Conservation (phyloP, 2,329 filamentous ascomycete species). For the Penicillium sp. region DNA sequence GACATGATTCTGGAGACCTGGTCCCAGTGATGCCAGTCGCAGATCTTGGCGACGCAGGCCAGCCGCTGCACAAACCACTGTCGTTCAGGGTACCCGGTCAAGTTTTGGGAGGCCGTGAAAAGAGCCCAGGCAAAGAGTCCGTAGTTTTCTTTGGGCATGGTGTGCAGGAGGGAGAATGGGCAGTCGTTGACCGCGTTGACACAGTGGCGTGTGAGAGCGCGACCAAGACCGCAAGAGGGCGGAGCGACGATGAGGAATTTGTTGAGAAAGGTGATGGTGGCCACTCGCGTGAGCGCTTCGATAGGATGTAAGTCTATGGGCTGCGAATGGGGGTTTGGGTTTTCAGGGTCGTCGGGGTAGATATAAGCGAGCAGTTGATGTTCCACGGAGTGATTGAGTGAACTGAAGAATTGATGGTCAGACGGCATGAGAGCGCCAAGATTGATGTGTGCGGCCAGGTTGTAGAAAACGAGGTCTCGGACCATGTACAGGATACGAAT, state of each 20-base stretch:
- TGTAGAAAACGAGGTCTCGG: constrained; percentile 30
- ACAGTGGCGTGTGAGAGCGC: constrained; percentile 29
- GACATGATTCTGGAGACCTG: constrained; percentile 22
- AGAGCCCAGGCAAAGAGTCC: constrained; percentile 28
- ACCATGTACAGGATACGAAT: constrained; percentile 22
- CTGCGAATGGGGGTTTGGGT: not conserved
- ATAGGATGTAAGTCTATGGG: constrained; percentile 19
- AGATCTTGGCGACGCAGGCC: constrained; percentile 19
- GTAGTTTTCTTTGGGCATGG: constrained; percentile 15
- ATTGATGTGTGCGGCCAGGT: constrained; percentile 21
- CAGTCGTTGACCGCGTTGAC: constrained; percentile 18
- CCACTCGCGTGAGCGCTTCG: constrained; percentile 27
- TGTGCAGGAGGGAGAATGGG: constrained; percentile 11
- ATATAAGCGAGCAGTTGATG: constrained; percentile 36
- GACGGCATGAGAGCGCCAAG: constrained; percentile 14
- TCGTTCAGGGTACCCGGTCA: constrained; percentile 23
- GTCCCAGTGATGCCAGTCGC: constrained; percentile 27
- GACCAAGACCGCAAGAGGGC: constrained; percentile 29
- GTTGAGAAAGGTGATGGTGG: constrained; percentile 29
- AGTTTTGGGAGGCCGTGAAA: constrained; percentile 30
- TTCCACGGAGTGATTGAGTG: constrained; percentile 31
- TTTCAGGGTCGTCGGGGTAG: constrained; percentile 12
- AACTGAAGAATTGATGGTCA: constrained; percentile 31
- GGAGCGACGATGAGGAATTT: constrained; percentile 30
- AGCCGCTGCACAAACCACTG: constrained; percentile 29